Conservation (phyloP, 768 basidiomycete genomes). For the Lactarius akahatsu region DNA sequence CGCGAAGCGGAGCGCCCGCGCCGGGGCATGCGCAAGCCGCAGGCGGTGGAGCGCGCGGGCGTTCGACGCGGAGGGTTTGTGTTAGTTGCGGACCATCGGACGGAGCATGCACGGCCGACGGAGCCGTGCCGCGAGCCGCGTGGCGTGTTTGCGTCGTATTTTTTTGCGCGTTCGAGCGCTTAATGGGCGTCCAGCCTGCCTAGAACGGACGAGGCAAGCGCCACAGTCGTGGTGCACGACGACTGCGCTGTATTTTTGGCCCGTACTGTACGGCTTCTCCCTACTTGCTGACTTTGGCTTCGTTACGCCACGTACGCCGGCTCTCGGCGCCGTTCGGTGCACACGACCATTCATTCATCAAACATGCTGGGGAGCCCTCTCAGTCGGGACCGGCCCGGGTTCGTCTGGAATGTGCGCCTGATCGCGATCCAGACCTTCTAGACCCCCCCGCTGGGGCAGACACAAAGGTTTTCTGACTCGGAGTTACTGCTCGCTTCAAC, state of each 20-base stretch:
- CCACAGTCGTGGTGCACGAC: neutral
- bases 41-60: conserved; percentile 13
- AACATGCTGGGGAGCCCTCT: neutral
- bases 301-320: neutral
- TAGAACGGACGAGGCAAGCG: neutral
- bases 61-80: conserved; percentile 20
- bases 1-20: conserved; percentile 20
- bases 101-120: neutral
- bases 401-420: neutral
- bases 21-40: conserved; percentile 14
- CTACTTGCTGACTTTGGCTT: neutral
- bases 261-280: neutral
- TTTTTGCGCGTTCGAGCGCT: neutral
- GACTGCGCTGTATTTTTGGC: too few species aligned
- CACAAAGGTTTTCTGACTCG: neutral
- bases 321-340: neutral
- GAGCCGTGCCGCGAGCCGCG: neutral
- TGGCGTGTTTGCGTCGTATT: conserved; percentile 14
- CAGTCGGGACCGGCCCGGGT: conserved; percentile 8
- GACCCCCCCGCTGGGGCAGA: neutral
- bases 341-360: neutral
- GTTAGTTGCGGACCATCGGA: conserved; percentile 10
- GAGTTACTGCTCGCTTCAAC: neutral
- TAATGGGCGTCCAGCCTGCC: neutral
- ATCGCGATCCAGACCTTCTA: conserved; percentile 1